Base-by-base conservation (phyloP, 768 basidiomycete genomes). In the Myochromella boudieri region DNA sequence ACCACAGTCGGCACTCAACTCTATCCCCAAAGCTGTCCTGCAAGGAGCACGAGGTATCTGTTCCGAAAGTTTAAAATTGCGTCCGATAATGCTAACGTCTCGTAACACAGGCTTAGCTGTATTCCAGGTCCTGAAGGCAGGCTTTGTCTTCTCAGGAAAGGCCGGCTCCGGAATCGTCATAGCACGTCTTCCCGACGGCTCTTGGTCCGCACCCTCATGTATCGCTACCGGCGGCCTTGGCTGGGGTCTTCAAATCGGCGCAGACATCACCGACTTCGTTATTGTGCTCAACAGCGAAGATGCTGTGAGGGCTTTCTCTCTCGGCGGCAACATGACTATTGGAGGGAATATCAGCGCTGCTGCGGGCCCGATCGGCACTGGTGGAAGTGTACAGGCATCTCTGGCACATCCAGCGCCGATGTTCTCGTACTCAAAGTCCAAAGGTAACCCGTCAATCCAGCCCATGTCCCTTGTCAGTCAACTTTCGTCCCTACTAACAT, bases 241-340 rank as follows among this genome's bases (percentile, higher is more conserved):
- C 12, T 92, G 92, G 87, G 92, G 92, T 25, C 82, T 95, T 33
- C 95, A 98, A 68, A 91, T 95, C 46, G 95, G 95, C 38, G 95
- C 95, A 2, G 95, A 97, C 69, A 81, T 95, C 63, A 88, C 85
- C 37, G 93, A 97, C 63, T 97, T 97, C 55, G 95, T 99, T 47
- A 84, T 98, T 63, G 94, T 99, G 29, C 85, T 98, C 60, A 97
- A 97, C 75, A 89, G 85, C 54, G 92, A 97, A 57, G 95, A 97
- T 46, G 94, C 95, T 31, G 92, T 99, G 25, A 80, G 85, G 36
- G 95, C 97, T 8, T 98, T 98, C 74, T 92, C 91, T 3, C 76
- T 92, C 41, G 95, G 95, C 28, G 95, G 95, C 7, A 99, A 99
- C 63, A 82, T 97, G 20, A 97, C 95, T 2, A 90, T 98, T 44